Evolutionary conservation across 257 asterid genomes (phyloP).

Genomic region (Solanum peruvianum): DNA sequence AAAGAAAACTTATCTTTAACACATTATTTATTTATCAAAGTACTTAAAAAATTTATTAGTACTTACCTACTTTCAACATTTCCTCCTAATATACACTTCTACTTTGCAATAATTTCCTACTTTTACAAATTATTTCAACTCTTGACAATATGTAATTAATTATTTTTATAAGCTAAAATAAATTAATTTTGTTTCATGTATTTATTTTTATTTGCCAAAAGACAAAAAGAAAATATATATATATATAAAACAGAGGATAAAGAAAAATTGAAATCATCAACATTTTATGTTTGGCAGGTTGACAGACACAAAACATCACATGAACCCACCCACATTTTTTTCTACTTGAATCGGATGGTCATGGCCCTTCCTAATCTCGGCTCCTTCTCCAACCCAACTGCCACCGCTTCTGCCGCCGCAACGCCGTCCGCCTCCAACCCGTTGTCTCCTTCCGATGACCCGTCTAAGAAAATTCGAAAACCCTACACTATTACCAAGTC

Average conservation of each 20-base stretch:
- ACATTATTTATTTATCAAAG: no score
- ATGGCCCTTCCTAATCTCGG: conserved; percentile 70
- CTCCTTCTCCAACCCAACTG: conserved; percentile 36
- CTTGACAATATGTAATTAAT: no score
- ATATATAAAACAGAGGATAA: no score
- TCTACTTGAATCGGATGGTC: conserved; percentile 42
- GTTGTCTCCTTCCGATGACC: conserved; percentile 40
- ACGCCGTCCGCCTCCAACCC: conserved; percentile 10
- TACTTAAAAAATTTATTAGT: no score
- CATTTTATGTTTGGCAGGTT: neutral
- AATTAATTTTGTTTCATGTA: neutral
- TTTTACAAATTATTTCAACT: no score
- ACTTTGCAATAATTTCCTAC: no score
- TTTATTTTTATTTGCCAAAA: neutral
- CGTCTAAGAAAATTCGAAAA: conserved; percentile 60
- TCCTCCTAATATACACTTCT: no score
- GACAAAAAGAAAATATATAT: neutral
- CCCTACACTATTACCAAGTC: conserved; percentile 90
- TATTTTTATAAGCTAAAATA: neutral
- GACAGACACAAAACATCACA: neutral
- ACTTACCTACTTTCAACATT: no score
- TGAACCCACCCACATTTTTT: conserved; percentile 28
- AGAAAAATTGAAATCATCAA: neutral
- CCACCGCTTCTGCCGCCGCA: conserved; percentile 10
- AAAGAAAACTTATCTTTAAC: neutral